phyloP scores from a whole-genome alignment of 345 rosid species.

The Eucalyptus erythrocorys region DNA sequence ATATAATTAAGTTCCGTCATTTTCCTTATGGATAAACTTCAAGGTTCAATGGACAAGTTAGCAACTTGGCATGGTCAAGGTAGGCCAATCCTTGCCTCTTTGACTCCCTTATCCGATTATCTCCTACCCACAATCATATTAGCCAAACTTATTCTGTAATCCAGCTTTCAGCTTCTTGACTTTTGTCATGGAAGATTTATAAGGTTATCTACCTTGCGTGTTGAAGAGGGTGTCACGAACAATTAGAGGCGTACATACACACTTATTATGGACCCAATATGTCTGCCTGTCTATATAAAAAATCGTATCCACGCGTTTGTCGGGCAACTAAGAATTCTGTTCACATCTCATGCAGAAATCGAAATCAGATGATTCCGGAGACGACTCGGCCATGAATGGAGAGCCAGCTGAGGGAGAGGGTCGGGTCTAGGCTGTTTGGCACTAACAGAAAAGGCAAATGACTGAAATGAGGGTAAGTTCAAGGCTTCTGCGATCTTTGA shows the following conservation, averaged over 20 bases:
- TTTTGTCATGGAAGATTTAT: background rate
- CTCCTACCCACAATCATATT: background rate
- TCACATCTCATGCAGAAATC: background rate
- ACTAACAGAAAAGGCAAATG: background rate
- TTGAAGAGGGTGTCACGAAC: background rate
- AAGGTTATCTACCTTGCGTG: background rate
- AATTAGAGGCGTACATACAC: background rate
- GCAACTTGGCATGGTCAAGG: background rate
- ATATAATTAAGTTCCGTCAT: background rate
- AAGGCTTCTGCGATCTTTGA: background rate
- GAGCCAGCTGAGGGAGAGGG: background rate
- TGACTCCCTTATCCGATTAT: background rate
- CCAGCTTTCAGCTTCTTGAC: background rate
- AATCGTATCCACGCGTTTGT: background rate
- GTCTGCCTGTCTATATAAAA: background rate
- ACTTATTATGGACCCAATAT: background rate
- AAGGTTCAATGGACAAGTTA: background rate
- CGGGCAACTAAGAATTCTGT: background rate
- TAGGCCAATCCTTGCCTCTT: background rate
- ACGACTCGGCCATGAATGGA: background rate
- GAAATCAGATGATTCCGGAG: background rate
- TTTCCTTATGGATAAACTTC: background rate
- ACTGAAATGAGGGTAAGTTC: slow-evolving; percentile 9
- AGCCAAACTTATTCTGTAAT: background rate
- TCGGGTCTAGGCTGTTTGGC: slow-evolving; percentile 1